Percentiles rank a stretch among this genome's conserved stretches.
These are phyloP conservation scores for Scenedesmus sp. DNA, from an alignment of 163 green algal genomes.

Conservation along the genomic window DNA sequence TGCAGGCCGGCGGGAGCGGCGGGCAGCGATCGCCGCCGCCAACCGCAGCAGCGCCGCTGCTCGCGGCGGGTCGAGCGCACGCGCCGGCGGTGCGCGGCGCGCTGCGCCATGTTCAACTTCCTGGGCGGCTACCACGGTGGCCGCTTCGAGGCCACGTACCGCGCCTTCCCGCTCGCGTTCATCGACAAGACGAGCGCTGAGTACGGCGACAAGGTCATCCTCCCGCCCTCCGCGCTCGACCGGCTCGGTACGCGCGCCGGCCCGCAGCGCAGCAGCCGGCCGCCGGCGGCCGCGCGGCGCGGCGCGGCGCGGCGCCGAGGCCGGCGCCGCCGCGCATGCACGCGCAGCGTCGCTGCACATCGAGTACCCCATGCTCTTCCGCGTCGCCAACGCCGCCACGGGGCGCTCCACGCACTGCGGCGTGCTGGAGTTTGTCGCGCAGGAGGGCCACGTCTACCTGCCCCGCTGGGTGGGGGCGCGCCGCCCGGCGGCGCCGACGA, in stretches of 20 bases:
- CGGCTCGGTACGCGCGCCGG: constrained; percentile 85
- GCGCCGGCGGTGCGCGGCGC: too few species aligned
- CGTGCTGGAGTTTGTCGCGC: constrained; percentile 98
- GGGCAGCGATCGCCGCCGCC: too few species aligned
- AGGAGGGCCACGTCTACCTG: constrained; percentile 97
- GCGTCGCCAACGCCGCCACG: constrained; percentile 78
- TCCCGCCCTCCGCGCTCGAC: constrained; percentile 96
- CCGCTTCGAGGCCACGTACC: constrained; percentile 88
- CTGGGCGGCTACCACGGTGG: constrained; percentile 3
- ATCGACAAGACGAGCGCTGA: constrained; percentile 93
- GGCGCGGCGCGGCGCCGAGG: too few species aligned
- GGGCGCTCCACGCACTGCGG: constrained; percentile 92
- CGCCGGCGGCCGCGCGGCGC: too few species aligned
- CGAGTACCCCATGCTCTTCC: constrained; percentile 99
- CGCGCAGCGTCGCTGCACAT: constrained; percentile 92
- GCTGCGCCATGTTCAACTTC: constrained; percentile 43
- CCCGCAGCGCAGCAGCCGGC: too few species aligned
- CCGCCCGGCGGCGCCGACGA: too few species aligned
- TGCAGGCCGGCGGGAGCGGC: too few species aligned
- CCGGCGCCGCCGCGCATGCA: too few species aligned
- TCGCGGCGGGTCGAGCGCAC: neutral
- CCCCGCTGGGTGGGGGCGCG: constrained; percentile 94
- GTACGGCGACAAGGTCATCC: constrained; percentile 95
- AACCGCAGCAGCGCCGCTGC: neutral
- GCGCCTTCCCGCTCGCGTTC: constrained; percentile 95